phyloP scores from a whole-genome alignment of 257 asterid species.

The Ilex aquifolium region DNA sequence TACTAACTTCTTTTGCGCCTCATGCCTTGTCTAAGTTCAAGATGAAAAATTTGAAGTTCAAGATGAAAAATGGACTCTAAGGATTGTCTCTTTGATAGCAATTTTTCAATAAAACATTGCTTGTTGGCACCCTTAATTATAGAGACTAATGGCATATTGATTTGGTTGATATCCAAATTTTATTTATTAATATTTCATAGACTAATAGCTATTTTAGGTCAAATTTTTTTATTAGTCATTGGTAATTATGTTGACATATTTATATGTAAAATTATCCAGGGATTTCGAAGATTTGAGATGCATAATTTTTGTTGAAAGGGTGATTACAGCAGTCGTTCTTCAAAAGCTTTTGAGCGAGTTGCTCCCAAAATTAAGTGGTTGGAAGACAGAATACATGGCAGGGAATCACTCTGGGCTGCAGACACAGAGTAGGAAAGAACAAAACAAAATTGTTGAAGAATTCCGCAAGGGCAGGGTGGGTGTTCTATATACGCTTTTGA shows the following conservation, averaged over 20 bases:
- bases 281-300: conserved; percentile 69
- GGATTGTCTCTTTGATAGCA: no score
- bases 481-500: neutral
- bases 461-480: conserved; percentile 60
- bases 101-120: no score
- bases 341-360: conserved; percentile 51
- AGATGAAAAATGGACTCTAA: no score
- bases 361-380: conserved; percentile 47
- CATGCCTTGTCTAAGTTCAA: no score
- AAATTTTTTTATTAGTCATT: no score
- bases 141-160: no score
- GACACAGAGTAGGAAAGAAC: conserved; percentile 61
- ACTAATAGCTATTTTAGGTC: no score
- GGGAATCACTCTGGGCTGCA: conserved; percentile 41
- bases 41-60: no score
- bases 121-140: no score
- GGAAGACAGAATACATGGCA: conserved; percentile 68
- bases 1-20: no score
- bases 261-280: conserved; percentile 27
- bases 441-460: conserved; percentile 46
- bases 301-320: conserved; percentile 76
- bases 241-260: neutral
- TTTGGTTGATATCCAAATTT: no score
- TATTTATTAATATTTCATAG: no score
- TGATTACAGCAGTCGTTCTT: conserved; percentile 67